Evolutionary conservation across 805 yeast species (phyloP), one percentile per base, ranked within the genome.

Genomic region (Maudiozyma turicensis): DNA sequence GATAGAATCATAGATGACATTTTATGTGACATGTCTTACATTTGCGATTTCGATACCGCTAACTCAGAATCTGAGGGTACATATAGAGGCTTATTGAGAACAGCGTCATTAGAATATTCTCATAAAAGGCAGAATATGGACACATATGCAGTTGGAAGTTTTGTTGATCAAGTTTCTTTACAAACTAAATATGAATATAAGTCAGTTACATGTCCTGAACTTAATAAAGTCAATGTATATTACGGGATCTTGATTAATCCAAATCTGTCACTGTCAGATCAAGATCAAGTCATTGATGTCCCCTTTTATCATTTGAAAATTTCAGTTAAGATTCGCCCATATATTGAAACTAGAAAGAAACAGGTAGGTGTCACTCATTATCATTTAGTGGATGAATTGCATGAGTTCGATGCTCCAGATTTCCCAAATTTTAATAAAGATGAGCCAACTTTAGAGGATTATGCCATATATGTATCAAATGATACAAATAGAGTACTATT

Each of bases 1-100:
- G 84, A 84, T 57, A 69, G 91, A 48, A 69, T 85, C 20, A 56
- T 84, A 26, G 88, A 82, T 60, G 91, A 84, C 57, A 59, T 84
- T 32, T 67, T 75, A 47, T 72, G 70, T 32, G 77, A 72, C 50
- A 59, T 74, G 8, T 53, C 64, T 33, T 71, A 72, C 51, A 49
- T 54, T 8, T 28, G 32, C 26, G 44, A 41, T 35, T 11, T 33
- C 30, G 30, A 39, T 39, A 39, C 29, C 2, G 11, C 42, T 3
- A 39, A 15, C 9, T 11, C 7, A 15, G 38, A 35, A 6, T 13
- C 38, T 35, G 14, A 6, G 7, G 38, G 7, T 1, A n/a, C 6
- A 3, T 20, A 10, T 11, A 8, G 31, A 32, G 69, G 72, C n/a
- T 53, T 70, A 4, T 50, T 71, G 31, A 55, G 51, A 40, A 40